phyloP scores from a whole-genome alignment of 2,329 filamentous ascomycete genomes.

The Phialophora chinensis region DNA sequence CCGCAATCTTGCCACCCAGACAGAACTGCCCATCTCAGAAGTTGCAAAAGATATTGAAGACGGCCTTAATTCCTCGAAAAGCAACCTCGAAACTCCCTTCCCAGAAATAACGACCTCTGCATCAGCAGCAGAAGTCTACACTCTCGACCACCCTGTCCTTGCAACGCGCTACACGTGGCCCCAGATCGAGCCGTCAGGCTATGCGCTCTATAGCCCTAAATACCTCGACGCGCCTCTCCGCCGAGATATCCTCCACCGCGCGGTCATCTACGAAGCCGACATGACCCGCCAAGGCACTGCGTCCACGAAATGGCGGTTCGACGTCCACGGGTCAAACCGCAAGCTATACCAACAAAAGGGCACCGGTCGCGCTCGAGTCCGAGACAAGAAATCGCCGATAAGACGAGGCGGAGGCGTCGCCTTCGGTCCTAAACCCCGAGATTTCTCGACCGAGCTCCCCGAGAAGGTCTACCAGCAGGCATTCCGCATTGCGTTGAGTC shows the following conservation, averaged over 20 bases:
- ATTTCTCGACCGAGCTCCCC: constrained; percentile 84
- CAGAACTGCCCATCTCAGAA: constrained; percentile 42
- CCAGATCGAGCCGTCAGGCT: constrained; percentile 78
- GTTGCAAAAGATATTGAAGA: constrained; percentile 30
- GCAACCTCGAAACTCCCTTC: constrained; percentile 17
- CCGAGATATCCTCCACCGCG: constrained; percentile 88
- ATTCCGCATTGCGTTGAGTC: constrained; percentile 91
- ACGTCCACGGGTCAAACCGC: constrained; percentile 80
- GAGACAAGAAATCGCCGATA: constrained; percentile 81
- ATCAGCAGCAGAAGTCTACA: constrained; percentile 21
- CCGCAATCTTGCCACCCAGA: constrained; percentile 58
- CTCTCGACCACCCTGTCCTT: constrained; percentile 64
- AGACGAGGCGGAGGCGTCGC: constrained; percentile 83
- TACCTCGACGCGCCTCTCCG: constrained; percentile 88
- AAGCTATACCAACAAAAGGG: constrained; percentile 92
- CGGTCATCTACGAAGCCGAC: constrained; percentile 92
- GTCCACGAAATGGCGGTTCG: constrained; percentile 76
- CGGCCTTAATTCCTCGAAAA: constrained; percentile 40
- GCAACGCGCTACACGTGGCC: constrained; percentile 92
- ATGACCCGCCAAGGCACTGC: constrained; percentile 85
- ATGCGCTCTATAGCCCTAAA: constrained; percentile 77
- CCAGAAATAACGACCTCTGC: constrained; percentile 39
- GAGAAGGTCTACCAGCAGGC: constrained; percentile 94
- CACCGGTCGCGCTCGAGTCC: constrained; percentile 76
- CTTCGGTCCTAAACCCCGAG: constrained; percentile 88